Percentiles rank a stretch among this genome's conserved stretches.
These are phyloP conservation scores for Pharnaceum exiguum DNA, from an alignment of 148 eudicot species.

Conservation along the genomic window DNA sequence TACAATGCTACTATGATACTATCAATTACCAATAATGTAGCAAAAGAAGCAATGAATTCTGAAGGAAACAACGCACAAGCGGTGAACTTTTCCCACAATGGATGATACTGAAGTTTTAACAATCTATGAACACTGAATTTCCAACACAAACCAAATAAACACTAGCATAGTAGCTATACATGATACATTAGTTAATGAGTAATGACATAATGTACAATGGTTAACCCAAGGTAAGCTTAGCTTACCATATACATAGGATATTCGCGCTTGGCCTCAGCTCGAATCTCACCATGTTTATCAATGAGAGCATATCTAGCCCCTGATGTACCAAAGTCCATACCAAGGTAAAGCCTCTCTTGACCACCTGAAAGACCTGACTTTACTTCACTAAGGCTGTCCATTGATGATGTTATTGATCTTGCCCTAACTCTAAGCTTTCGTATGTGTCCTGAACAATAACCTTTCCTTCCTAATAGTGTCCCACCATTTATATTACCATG, in stretches of 20 bases:
- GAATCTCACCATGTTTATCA: constrained; percentile 49
- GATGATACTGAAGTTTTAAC: no score
- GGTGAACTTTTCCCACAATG: no score
- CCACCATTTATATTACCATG: background rate
- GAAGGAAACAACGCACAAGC: no score
- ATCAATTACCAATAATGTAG: no score
- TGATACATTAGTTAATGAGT: no score
- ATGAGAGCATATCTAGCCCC: constrained; percentile 91
- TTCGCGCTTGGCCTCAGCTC: constrained; percentile 64
- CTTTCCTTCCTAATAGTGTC: constrained; percentile 1
- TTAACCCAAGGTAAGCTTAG: no score
- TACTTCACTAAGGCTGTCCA: background rate
- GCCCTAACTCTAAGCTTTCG: background rate
- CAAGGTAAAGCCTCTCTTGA: constrained; percentile 57
- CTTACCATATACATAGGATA: constrained; percentile 69
- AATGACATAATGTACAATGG: no score
- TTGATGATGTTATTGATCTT: constrained; percentile 1
- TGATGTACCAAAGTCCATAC: constrained; percentile 96
- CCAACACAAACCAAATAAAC: no score
- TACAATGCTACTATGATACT: no score
- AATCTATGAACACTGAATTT: no score
- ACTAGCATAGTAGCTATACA: no score
- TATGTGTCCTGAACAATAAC: background rate
- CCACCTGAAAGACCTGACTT: constrained; percentile 6
- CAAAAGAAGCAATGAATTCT: no score